Base-by-base conservation (phyloP, 768 basidiomycete genomes). In the Mycena amicta region DNA sequence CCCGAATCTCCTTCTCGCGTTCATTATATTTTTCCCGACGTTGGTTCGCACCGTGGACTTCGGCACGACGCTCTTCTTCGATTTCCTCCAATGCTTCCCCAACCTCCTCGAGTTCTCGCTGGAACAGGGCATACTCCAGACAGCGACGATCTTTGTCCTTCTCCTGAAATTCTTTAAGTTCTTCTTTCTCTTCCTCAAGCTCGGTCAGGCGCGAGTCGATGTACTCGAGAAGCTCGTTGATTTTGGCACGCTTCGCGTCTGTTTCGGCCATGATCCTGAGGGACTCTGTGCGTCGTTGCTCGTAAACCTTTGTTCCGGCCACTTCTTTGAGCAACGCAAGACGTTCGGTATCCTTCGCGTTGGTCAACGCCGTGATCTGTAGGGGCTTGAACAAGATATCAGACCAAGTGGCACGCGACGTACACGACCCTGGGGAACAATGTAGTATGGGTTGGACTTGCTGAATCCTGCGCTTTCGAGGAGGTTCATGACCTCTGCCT, bases 361-460 rank as follows among this genome's bases (percentile, higher is more conserved):
- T 99, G 6, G 96, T 99, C 13, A 99, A 79, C 22, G 92, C 88
- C 0, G 96, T 98, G 61, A 99, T 98, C 92, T 97, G 62, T 2
- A 15, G 6, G 47, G 16, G 11, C 26, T 70, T 53, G 33, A 68
- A 62, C 27, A 31, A 50, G 25, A 18, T 52, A 52, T 53, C n/a
- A 46, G 22, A 18, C 43, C 27, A 55, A 50, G 11, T 45, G 15
- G 43, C 22, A 45, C 16, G 31, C 11, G 16, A 82, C 88, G 73
- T 66, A 97, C 95, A 51, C 96, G 80, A 52, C 97, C 97, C 78
- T 99, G 97, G 2, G 97, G 97, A 0, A 98, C 96, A 64, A 99
- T 99, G 68, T 98, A 99, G 71, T 98, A 99, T 0, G 97, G 97
- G 68, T 98, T 99, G n/a, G 90, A 90, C 69, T 93, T 92, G 75